phyloP scores from a whole-genome alignment of 257 asterid species.

The Handroanthus guayacan region DNA sequence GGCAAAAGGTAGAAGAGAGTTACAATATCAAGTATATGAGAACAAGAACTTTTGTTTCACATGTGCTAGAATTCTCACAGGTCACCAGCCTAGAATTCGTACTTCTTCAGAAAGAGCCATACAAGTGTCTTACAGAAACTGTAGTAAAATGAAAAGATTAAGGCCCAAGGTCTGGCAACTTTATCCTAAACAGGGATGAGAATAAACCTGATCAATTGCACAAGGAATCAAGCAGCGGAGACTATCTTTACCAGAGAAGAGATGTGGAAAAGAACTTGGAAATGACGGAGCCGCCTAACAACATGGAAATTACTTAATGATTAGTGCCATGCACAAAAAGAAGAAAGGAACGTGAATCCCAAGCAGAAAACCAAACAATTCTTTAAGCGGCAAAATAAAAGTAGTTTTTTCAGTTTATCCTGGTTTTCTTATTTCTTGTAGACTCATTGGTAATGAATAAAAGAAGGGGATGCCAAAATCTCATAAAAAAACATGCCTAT shows the following conservation, averaged over 20 bases:
- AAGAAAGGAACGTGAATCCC: slow-evolving; percentile 14
- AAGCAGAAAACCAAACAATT: slow-evolving; percentile 10
- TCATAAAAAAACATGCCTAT: neutral
- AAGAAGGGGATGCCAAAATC: neutral
- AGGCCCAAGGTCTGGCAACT: neutral
- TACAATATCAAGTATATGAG: neutral
- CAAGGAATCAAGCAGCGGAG: slow-evolving; percentile 94
- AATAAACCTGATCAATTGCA: slow-evolving; percentile 91
- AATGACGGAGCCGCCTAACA: slow-evolving; percentile 94
- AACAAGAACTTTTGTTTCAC: neutral
- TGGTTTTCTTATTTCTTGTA: neutral
- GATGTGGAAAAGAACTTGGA: slow-evolving; percentile 95
- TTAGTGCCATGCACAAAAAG: slow-evolving; percentile 27
- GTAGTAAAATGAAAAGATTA: neutral
- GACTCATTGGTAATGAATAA: neutral
- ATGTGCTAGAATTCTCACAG: neutral
- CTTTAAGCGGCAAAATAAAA: neutral
- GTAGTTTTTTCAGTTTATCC: neutral
- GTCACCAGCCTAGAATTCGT: neutral
- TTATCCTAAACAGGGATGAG: slow-evolving; percentile 28
- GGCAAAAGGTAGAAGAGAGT: neutral
- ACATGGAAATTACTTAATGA: slow-evolving; percentile 17
- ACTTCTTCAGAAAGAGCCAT: neutral
- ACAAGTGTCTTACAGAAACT: neutral
- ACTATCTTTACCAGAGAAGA: slow-evolving; percentile 73